Evolutionary conservation across 1,284 basidiomycete species (phyloP).

Genomic region (Afroboletus lepidellus): DNA sequence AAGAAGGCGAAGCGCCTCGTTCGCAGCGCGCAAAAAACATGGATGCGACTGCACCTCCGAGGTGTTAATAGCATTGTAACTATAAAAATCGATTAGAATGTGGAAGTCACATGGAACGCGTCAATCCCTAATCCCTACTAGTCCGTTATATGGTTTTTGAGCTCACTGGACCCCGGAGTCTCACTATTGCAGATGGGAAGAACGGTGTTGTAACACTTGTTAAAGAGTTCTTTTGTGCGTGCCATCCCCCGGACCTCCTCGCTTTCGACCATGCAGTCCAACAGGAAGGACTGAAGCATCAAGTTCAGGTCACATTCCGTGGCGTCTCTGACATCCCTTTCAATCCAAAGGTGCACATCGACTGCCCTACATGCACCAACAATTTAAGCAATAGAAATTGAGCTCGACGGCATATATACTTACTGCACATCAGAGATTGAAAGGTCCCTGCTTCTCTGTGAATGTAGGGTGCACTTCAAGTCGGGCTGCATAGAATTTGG

Average conservation of each 20-base stretch:
- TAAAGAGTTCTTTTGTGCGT: neutral
- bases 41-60: neutral
- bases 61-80: neutral
- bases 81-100: neutral
- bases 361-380: neutral
- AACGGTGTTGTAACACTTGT: neutral
- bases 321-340: neutral
- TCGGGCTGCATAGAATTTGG: too few species aligned
- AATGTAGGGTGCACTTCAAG: too few species aligned
- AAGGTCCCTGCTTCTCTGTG: too few species aligned
- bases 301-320: neutral
- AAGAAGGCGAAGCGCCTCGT: neutral
- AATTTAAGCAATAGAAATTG: neutral
- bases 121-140: neutral
- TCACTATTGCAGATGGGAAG: constrained; percentile 1
- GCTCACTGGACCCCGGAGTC: neutral
- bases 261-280: neutral
- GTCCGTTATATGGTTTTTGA: neutral
- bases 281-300: neutral
- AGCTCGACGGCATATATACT: too few species aligned
- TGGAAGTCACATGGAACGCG: too few species aligned
- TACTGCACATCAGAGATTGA: too few species aligned
- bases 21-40: neutral
- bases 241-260: neutral
- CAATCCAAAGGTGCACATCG: neutral